A percentile compares a stretch with the other conserved stretches of the same genome.
Evolutionary conservation across 2,329 filamentous ascomycete genomes (phyloP).

Genomic region (Diaporthe citriasiana): DNA sequence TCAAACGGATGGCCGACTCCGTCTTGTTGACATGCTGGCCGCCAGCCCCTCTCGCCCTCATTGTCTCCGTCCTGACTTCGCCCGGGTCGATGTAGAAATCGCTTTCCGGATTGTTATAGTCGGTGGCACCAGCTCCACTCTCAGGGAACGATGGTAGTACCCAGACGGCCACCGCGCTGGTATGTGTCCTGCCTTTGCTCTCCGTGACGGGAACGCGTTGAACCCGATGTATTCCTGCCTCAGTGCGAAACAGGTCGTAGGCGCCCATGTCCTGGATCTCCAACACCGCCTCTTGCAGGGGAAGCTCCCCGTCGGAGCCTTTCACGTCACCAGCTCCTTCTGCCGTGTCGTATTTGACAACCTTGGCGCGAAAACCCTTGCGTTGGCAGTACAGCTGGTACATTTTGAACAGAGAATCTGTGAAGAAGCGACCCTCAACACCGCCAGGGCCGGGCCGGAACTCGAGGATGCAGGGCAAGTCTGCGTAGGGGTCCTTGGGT

Average conservation of each 20-base stretch:
- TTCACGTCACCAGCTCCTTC: conserved; percentile 72
- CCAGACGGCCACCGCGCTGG: conserved; percentile 91
- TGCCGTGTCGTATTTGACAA: conserved; percentile 85
- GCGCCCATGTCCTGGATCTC: conserved; percentile 83
- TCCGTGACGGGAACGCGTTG: conserved; percentile 95
- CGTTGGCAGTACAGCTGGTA: conserved; percentile 84
- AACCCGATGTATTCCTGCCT: conserved; percentile 95
- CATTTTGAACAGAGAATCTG: conserved; percentile 89
- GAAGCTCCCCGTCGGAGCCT: conserved; percentile 71
- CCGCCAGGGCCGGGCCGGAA: conserved; percentile 93
- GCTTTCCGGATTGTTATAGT: conserved; percentile 86
- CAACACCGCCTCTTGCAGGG: conserved; percentile 88
- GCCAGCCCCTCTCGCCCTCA: conserved; percentile 92
- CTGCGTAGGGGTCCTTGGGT: conserved; percentile 89
- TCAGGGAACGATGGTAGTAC: conserved; percentile 88
- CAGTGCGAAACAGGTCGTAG: conserved; percentile 85
- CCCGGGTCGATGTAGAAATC: conserved; percentile 91
- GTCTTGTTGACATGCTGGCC: conserved; percentile 99
- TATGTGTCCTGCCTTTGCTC: conserved; percentile 91
- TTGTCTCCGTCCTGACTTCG: conserved; percentile 88
- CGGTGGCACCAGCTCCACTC: conserved; percentile 59
- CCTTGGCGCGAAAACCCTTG: conserved; percentile 73
- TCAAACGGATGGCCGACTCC: conserved; percentile 93
- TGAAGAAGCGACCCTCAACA: conserved; percentile 91
- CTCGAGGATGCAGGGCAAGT: conserved; percentile 91